Percentiles rank a stretch among this genome's conserved stretches.
Evolutionary conservation across 2,329 filamentous ascomycete species (phyloP).

Genomic region (Alternaria infectoria): DNA sequence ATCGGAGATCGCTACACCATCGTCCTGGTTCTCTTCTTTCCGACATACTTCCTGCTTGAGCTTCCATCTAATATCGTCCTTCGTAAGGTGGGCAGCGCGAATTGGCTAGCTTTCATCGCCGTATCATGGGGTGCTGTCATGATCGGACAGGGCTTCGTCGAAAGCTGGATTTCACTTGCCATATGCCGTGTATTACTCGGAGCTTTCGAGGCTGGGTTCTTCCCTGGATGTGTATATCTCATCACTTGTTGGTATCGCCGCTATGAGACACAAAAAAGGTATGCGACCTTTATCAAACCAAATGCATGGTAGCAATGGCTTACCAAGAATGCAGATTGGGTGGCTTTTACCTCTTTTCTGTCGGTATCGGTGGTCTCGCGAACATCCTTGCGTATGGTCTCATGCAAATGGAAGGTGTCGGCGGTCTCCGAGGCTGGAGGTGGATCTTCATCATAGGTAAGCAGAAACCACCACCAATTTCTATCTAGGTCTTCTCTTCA

Average conservation of each 20-base stretch:
- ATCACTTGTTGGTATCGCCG: constrained; percentile 38
- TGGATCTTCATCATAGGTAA: constrained; percentile 35
- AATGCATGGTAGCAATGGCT: neutral
- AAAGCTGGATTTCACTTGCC: constrained; percentile 30
- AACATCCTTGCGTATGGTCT: constrained; percentile 38
- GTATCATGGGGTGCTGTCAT: constrained; percentile 35
- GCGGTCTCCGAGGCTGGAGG: constrained; percentile 31
- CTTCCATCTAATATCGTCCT: constrained; percentile 34
- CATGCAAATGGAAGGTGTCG: constrained; percentile 36
- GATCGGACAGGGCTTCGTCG: constrained; percentile 34
- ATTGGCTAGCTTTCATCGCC: constrained; percentile 35
- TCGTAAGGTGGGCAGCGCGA: constrained; percentile 33
- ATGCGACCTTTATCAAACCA: neutral
- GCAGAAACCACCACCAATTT: neutral
- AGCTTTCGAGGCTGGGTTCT: constrained; percentile 34
- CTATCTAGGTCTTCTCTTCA: neutral
- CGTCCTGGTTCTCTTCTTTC: constrained; percentile 35
- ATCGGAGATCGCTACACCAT: constrained; percentile 34
- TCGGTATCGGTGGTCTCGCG: constrained; percentile 33
- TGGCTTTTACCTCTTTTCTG: constrained; percentile 34
- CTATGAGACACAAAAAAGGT: constrained; percentile 33
- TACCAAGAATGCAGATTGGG: constrained; percentile 16
- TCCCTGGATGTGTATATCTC: constrained; percentile 37
- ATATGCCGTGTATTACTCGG: constrained; percentile 31
- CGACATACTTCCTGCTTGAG: constrained; percentile 31